Evolutionary conservation across 257 asterid species (phyloP).

Genomic region (Solanum corneliomulleri): DNA sequence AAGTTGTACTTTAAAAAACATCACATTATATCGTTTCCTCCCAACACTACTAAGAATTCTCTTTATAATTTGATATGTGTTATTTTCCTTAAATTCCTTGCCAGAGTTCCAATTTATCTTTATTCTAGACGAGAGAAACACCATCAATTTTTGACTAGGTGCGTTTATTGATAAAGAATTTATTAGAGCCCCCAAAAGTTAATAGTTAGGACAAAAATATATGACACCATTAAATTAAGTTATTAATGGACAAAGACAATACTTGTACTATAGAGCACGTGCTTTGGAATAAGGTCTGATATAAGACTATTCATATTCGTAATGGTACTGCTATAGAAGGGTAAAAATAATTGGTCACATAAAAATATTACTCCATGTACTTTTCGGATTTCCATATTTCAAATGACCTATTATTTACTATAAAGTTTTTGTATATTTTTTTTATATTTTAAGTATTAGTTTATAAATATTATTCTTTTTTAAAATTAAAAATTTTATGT

Average conservation of each 20-base stretch:
- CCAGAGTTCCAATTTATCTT: neutral
- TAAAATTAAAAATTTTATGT: no score
- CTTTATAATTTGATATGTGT: neutral
- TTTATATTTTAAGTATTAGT: no score
- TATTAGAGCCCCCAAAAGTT: neutral
- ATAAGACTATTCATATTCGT: neutral
- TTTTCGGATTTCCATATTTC: no score
- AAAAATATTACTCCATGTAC: neutral
- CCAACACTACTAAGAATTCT: neutral
- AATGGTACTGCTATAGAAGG: neutral
- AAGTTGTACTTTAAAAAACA: neutral
- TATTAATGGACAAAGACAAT: neutral
- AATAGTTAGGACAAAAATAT: neutral
- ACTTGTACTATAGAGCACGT: neutral
- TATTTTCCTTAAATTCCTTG: neutral
- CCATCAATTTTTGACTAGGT: neutral
- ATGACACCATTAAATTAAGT: neutral
- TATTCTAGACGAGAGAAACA: neutral
- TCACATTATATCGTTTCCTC: neutral
- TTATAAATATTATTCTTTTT: no score
- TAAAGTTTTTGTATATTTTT: no score
- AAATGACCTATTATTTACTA: rapidly evolving
- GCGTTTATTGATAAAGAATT: neutral
- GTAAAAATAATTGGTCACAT: neutral
- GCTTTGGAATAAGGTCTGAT: neutral